Conservation (phyloP, 129 eudicot genomes). For the Calendula officinalis region DNA sequence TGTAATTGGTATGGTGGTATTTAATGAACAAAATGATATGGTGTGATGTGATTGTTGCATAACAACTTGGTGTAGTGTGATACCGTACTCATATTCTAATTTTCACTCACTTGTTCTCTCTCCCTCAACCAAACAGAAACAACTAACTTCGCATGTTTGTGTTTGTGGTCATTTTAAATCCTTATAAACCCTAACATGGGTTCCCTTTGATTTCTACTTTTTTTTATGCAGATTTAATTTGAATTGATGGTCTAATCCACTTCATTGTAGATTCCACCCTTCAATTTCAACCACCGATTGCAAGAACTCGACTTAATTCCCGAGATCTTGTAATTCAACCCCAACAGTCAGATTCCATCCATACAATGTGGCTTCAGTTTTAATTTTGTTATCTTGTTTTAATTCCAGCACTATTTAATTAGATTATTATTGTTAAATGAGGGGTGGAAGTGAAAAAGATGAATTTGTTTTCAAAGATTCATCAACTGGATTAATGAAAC, state of each 20-base stretch:
- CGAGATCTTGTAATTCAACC: constrained; percentile 13
- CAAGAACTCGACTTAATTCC: background rate
- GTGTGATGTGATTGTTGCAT: no score
- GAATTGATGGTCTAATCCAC: background rate
- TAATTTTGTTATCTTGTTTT: no score
- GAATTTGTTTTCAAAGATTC: constrained; percentile 56
- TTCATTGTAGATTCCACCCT: no score
- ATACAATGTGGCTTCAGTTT: constrained; percentile 11
- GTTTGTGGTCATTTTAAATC: constrained; percentile 12
- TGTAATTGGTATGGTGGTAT: no score
- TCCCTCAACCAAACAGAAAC: no score
- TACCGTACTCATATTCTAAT: no score
- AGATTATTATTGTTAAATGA: constrained; percentile 34
- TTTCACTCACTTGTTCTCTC: no score
- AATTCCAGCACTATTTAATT: background rate
- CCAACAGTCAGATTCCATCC: constrained; percentile 19
- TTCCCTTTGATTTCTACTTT: constrained; percentile 5
- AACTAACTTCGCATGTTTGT: constrained; percentile 15
- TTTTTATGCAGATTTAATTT: background rate
- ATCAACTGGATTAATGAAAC: constrained; percentile 46
- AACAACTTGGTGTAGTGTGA: no score
- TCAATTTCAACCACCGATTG: no score
- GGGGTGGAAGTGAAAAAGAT: constrained; percentile 59
- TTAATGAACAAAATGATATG: no score
- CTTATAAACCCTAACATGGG: constrained; percentile 25